A percentile compares a stretch with the other conserved stretches of the same genome.
Conservation (phyloP, 345 rosid genomes). For the Eutrema japonicum region DNA sequence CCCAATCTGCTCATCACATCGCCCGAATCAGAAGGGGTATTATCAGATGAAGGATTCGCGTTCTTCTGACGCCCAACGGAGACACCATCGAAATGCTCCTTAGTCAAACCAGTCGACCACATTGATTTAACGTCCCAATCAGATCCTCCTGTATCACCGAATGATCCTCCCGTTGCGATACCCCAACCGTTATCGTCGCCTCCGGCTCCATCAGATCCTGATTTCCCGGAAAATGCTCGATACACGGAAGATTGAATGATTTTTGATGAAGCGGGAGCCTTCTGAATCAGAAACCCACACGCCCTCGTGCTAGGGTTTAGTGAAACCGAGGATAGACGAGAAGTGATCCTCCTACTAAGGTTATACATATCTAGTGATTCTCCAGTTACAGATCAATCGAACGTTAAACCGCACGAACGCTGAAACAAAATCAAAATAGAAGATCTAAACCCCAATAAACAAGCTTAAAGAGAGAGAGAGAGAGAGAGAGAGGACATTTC, state of each 20-base stretch:
- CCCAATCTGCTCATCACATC: conserved; percentile 41
- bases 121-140: conserved; percentile 81
- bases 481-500: neutral
- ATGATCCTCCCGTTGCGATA: conserved; percentile 47
- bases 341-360: conserved; percentile 49
- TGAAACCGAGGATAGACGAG: conserved; percentile 52
- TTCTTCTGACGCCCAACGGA: conserved; percentile 49
- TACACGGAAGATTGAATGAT: conserved; percentile 20
- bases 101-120: conserved; percentile 90
- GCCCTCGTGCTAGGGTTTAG: conserved; percentile 39
- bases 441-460: conserved; percentile 23
- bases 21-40: conserved; percentile 6
- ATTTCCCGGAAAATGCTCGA: conserved; percentile 50
- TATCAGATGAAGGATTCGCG: conserved; percentile 33
- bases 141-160: conserved; percentile 46
- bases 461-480: neutral
- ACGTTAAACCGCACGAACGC: conserved; percentile 25
- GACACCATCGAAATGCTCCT: conserved; percentile 90
- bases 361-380: conserved; percentile 47
- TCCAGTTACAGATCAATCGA: conserved; percentile 1
- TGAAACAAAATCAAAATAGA: conserved; percentile 24
- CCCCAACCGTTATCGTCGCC: conserved; percentile 52
- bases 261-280: neutral
- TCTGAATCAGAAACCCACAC: conserved; percentile 38
- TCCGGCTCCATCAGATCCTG: conserved; percentile 48